These are phyloP conservation scores for Oryza officinalis DNA, from an alignment of 176 grass and related monocot genomes.

Conservation along the genomic window DNA sequence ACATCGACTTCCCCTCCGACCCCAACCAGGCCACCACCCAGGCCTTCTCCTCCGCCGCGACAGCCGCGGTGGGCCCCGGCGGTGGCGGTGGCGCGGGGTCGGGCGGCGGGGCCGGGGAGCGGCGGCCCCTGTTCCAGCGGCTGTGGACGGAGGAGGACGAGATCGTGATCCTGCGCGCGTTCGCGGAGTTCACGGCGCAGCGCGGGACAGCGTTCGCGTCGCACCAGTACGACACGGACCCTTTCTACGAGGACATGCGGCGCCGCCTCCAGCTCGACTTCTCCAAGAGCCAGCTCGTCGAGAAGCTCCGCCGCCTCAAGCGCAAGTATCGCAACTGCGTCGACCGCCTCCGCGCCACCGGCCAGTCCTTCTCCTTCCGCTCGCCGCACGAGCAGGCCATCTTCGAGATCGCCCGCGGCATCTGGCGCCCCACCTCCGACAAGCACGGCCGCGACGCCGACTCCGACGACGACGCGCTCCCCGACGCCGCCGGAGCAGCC, in stretches of 20 bases:
- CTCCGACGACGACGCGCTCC: conserved; percentile 39
- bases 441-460: conserved; percentile 49
- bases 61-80: background rate
- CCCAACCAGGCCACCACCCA: conserved; percentile 31
- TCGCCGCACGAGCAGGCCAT: conserved; percentile 81
- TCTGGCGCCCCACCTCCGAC: conserved; percentile 70
- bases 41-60: conserved; percentile 11
- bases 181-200: conserved; percentile 82
- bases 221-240: conserved; percentile 93
- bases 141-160: conserved; percentile 97
- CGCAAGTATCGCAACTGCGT: conserved; percentile 96
- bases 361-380: conserved; percentile 58
- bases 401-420: conserved; percentile 83
- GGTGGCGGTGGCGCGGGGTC: background rate
- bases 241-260: conserved; percentile 99
- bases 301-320: conserved; percentile 94
- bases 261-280: conserved; percentile 74
- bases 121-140: conserved; percentile 82
- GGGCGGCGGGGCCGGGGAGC: conserved; percentile 31
- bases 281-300: conserved; percentile 96
- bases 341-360: conserved; percentile 62
- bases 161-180: conserved; percentile 81
- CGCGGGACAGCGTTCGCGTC: conserved; percentile 86
- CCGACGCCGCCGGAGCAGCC: background rate
- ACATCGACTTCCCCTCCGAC: conserved; percentile 42